Evolutionary conservation across 345 rosid genomes (phyloP), one percentile per base, ranked within the genome.

Genomic region (Mercurialis annua): DNA sequence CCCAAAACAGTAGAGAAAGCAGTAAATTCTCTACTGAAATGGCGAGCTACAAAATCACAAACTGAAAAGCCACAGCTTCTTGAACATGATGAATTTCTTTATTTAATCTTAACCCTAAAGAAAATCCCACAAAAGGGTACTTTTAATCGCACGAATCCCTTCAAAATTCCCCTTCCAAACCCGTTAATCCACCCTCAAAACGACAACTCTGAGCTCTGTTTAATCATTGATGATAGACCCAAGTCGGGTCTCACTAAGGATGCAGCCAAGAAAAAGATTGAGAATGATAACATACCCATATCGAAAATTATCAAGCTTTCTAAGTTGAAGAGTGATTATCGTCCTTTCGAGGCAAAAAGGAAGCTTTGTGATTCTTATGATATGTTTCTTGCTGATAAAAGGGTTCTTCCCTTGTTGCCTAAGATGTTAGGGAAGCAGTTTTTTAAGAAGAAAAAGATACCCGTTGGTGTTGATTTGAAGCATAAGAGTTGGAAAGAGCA

Each of bases 401-500:
- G 85, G 70, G 74, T 84, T 62, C 43, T 84, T 58, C 88, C 88
- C 1, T 65, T 90, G 53, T 79, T 90, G 71, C 96, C 96, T 29
- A 86, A 87, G 81, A 67, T 90, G 77, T 59, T 90, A 58, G 96
- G 93, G 70, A 90, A 86, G 77, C 88, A 86, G 11, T 90, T 90
- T 48, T 87, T 83, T 26, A 73, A 72, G 73, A 87, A 79, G 66
- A 90, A 84, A 85, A 90, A 83, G 87, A 79, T 86, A 59, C 96
- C 93, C 0, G 73, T 86, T 33, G 81, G 83, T 7, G 31, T 90
- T 20, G 86, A 90, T 70, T 82, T 90, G 82, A 81, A 74, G 71
- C 92, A 90, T 27, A 81, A 77, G 68, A 87, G 86, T 52, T 90
- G 96, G 96, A 90, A 82, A 76, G 88, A 90, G 78, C 96, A 87